These are phyloP conservation scores for Ophiostoma sp. DNA, from an alignment of 2,329 filamentous ascomycete genomes.

Conservation along the genomic window DNA sequence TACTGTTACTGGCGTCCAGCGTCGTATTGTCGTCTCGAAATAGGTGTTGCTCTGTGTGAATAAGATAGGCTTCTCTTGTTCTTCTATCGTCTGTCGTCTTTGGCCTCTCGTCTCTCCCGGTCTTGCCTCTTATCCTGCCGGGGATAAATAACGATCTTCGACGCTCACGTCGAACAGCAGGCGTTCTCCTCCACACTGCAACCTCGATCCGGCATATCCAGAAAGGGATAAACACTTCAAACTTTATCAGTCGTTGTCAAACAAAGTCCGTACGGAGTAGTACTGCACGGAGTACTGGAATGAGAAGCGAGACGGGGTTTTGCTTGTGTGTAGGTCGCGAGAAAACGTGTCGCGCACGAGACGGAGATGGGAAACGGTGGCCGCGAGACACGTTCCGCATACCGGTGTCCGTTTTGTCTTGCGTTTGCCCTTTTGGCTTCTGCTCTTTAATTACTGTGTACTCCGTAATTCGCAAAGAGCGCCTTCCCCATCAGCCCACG, in stretches of 20 bases:
- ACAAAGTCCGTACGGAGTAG: background rate
- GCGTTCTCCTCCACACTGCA: slow-evolving; percentile 1
- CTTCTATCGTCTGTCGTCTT: background rate
- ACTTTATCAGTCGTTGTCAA: too few species aligned
- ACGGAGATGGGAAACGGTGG: slow-evolving; percentile 2
- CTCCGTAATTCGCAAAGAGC: background rate
- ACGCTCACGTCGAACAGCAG: background rate
- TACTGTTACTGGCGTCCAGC: background rate
- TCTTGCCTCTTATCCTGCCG: background rate
- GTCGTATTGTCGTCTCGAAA: background rate
- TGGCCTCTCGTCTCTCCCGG: background rate
- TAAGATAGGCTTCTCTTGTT: background rate
- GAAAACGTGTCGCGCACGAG: slow-evolving; percentile 12
- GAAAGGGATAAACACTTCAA: background rate
- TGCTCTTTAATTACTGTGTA: too few species aligned
- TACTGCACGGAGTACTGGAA: background rate
- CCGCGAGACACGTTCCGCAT: background rate
- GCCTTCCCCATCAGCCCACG: background rate
- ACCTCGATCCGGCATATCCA: background rate
- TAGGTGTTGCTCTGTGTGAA: too few species aligned
- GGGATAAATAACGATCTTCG: slow-evolving; percentile 13
- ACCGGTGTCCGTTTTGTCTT: background rate
- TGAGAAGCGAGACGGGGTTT: slow-evolving; percentile 1
- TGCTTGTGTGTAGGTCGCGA: background rate
- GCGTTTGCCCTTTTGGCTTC: too few species aligned